Conservation (phyloP, 129 eudicot species). For the Solidago caesia region DNA sequence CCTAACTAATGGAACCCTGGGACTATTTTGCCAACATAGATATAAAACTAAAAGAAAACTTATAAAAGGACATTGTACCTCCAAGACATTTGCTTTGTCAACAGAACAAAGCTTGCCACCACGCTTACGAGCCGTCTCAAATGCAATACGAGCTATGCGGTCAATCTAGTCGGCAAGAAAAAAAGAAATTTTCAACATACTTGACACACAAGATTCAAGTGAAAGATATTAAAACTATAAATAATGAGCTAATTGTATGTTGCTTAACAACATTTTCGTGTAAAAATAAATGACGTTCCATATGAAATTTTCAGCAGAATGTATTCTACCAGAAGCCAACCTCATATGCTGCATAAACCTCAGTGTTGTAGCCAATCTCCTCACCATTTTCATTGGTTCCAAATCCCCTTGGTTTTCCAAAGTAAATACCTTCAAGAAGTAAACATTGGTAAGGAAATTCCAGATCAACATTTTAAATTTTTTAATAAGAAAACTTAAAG, state of each 20-base stretch:
- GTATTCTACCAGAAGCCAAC: constrained; percentile 33
- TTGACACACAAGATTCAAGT: background rate
- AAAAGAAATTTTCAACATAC: background rate
- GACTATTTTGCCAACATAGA: background rate
- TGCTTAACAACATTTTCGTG: background rate
- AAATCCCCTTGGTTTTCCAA: constrained; percentile 98
- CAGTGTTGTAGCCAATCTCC: constrained; percentile 88
- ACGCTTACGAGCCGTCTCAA: constrained; percentile 93
- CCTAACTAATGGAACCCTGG: background rate
- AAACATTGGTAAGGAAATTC: constrained; percentile 1
- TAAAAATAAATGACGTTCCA: background rate
- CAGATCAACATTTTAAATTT: background rate
- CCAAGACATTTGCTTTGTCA: constrained; percentile 96
- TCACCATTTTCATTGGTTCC: constrained; percentile 76
- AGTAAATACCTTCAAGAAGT: constrained; percentile 66
- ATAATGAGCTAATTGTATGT: background rate
- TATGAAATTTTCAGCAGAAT: background rate
- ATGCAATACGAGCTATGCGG: constrained; percentile 94
- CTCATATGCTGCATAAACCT: constrained; percentile 85
- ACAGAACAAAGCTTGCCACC: constrained; percentile 90
- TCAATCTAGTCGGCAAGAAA: constrained; percentile 53
- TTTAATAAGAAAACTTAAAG: background rate
- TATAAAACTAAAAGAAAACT: background rate
- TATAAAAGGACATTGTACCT: constrained; percentile 43
- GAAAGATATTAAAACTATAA: constrained; percentile 1